Base-by-base conservation (phyloP, 257 asterid species). In the Primulina eburnea region DNA sequence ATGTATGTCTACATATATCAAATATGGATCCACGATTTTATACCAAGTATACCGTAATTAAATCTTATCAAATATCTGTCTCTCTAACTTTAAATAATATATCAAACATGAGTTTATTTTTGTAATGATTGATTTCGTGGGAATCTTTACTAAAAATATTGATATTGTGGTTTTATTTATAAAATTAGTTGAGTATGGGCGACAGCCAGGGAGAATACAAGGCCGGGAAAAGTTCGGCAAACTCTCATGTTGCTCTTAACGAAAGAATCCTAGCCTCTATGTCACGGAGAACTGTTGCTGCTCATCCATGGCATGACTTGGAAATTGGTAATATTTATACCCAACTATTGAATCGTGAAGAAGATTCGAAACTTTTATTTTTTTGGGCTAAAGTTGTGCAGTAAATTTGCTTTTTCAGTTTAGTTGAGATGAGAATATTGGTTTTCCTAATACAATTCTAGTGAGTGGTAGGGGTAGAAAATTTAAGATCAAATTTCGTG, bases 281-380 rank as follows among this genome's bases (percentile, higher is more conserved):
- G 90, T 80, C 94, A 0, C 77, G 86, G 53, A 80, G 87, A 80
- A 73, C 95, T 7, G 78, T 86, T 60, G 96, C 98, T 78, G 96
- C 96, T 71, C 96, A 92, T 82, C 98, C 98, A 7, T 89, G 96
- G 98, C 98, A 92, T 80, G 98, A 92, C 81, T 82, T 92, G 80
- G 96, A 92, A 78, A 92, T 92, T n/a, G 98, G 96, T 86, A 79
- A 18, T 43, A 40, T 20, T 68, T 71, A 20, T 56, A 38, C 47
- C 47, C 47, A 38, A 38, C 53, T 11, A 43, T 43, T 43, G n/a
- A 43, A 43, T 38, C 5, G n/a, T 43, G 6, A 11, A 43, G 5
- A 43, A 43, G 53, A 12, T 6, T 43, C 5, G n/a, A 43, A 43
- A 43, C 50, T 40, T 35, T 10, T 35, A 2, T 40, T 8, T 3